These are phyloP conservation scores for Pigoraptor vietnamica DNA, from an alignment of 78 protist species.

Conservation along the genomic window DNA sequence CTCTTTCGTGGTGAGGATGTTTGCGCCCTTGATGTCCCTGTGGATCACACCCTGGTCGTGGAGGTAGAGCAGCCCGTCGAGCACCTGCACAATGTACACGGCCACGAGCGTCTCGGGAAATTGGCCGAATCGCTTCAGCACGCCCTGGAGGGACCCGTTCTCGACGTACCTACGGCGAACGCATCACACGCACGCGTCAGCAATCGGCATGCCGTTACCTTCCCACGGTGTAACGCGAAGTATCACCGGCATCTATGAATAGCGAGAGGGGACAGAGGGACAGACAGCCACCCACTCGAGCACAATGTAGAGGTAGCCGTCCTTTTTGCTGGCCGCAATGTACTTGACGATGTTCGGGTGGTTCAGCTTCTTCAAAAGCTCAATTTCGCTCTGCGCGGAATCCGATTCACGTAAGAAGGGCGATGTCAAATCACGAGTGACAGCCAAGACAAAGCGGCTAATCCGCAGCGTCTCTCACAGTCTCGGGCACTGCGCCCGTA, in stretches of 20 bases:
- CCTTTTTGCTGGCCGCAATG: constrained; percentile 29
- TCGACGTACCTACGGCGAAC: constrained; percentile 56
- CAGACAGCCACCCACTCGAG: constrained; percentile 65
- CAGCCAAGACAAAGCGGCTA: no score
- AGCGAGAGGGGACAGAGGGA: not conserved
- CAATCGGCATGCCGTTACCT: no score
- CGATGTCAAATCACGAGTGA: not conserved
- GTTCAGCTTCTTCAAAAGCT: constrained; percentile 63
- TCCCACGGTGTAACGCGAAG: no score
- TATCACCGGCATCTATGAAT: not conserved
- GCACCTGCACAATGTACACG: constrained; percentile 77
- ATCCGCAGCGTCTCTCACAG: no score
- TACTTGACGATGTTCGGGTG: constrained; percentile 79
- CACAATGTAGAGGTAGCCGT: constrained; percentile 71
- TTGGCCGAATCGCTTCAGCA: constrained; percentile 73
- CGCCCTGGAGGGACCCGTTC: constrained; percentile 81
- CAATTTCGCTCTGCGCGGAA: constrained; percentile 57
- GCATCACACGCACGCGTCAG: no score
- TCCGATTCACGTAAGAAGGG: no score
- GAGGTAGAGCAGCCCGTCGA: constrained; percentile 77
- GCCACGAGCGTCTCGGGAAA: constrained; percentile 82
- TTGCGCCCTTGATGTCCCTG: constrained; percentile 35
- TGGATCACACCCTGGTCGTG: constrained; percentile 73
- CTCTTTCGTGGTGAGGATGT: constrained; percentile 27
- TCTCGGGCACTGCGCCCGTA: no score